Evolutionary conservation across 371 early-diverging fungal species (phyloP), one percentile per base, ranked within the genome.

Genomic region (Circinella umbellata): DNA sequence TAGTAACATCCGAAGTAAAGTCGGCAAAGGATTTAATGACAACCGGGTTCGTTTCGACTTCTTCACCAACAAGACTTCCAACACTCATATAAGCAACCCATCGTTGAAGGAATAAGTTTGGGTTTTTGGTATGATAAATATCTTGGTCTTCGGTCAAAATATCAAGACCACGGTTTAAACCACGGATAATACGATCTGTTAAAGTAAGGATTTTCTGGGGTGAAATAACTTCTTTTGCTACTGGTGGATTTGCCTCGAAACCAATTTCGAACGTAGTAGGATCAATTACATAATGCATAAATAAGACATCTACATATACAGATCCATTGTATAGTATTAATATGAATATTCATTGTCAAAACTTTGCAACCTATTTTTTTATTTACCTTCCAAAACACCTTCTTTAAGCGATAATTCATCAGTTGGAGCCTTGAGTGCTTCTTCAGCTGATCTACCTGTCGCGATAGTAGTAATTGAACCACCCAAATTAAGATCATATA

Each of bases 31-130:
- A 74, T 11, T 72, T 36, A 51, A 82, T 76, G 1, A 81, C 78
- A 8, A 63, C 53, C 0, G 46, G 62, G 47, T 81, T 73, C 13
- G 46, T 66, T 10, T 59, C 74, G 6, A 76, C 66, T 57, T 81
- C 79, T 27, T 65, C 35, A 37, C 81, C 81, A 11, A 79, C n/a
- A 5, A 81, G 67, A 42, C 74, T 59, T 36, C 74, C 76, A 8
- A 79, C 77, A 67, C 81, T 79, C 73, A 81, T 81, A 61, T 79
- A 79, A 17, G 77, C 81, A 37, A 81, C 78, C 27, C 73, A 69
- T 2, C 71, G 59, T 64, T 81, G 81, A 4, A 81, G 60, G 20
- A 81, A 79, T 4, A 18, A 2, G 14, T 61, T 73, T 15, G 73
- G 69, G 3, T 75, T 48, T 0, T 71, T 42, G 60, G 72, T 5